These are phyloP conservation scores for Nasturtium officinale DNA, from an alignment of 345 rosid species.

Conservation along the genomic window DNA sequence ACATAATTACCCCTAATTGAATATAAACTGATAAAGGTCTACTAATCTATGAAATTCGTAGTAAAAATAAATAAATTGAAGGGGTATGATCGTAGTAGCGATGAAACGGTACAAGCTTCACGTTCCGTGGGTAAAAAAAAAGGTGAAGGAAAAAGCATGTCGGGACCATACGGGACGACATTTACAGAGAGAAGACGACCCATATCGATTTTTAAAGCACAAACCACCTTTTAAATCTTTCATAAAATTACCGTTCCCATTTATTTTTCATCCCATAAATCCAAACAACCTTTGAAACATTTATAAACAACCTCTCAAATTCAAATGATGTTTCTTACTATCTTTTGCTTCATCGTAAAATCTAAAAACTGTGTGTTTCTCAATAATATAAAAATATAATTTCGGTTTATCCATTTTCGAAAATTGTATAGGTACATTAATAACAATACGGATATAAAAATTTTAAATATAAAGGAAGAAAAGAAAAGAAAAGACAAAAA, in stretches of 20 bases:
- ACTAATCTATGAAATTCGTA: not conserved
- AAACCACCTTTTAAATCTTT: not conserved
- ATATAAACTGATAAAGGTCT: too few species aligned
- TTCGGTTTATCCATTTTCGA: not conserved
- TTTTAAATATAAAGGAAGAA: not conserved
- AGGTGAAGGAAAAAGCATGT: slow-evolving; percentile 29
- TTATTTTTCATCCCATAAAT: not conserved
- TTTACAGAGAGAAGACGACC: slow-evolving; percentile 23
- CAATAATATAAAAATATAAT: not conserved
- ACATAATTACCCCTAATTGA: not conserved
- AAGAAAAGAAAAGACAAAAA: not conserved
- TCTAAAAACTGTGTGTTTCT: not conserved
- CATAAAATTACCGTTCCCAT: not conserved
- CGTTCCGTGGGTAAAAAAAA: slow-evolving; percentile 41
- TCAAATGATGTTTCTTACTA: not conserved
- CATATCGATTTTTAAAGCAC: slow-evolving; percentile 26
- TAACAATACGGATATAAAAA: not conserved
- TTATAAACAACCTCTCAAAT: not conserved
- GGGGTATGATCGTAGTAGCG: slow-evolving; percentile 25
- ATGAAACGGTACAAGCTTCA: slow-evolving; percentile 28
- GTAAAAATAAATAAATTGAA: not conserved
- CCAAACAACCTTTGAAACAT: too few species aligned
- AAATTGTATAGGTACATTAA: not conserved
- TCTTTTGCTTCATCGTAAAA: not conserved
- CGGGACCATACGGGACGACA: slow-evolving; percentile 36